Evolutionary conservation across 768 basidiomycete genomes (phyloP), one percentile per base, ranked within the genome.

Genomic region (Suillus lakei): DNA sequence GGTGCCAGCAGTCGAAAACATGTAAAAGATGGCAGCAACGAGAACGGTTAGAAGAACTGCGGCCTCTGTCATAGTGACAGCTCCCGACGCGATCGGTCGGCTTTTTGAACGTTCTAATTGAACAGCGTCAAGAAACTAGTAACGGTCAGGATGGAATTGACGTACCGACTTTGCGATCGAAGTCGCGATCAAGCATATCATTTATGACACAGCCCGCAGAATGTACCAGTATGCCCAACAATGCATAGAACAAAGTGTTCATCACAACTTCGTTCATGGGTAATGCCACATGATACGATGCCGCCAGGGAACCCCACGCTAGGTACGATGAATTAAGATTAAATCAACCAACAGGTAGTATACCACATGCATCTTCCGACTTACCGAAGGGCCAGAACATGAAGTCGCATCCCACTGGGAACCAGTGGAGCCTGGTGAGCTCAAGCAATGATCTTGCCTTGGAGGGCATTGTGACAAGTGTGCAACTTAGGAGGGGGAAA

Each of bases 171-270:
- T 81, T 82, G 26, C 81, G 83, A 69, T 87, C 86, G 69, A 85
- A 76, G 28, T 84, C 69, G 15, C 82, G 78, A 70, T 87, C 86
- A 60, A 85, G 81, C 21, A 87, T 86, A 64, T 87, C 86, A 64
- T 87, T 86, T 38, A 86, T 75, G 3, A 85, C 85, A 67, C 85
- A 86, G 1, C 85, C 86, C 2, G 85, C 84, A 61, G 82, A 76
- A 41, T 82, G 81, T 38, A 85, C 38, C 10, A 68, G 41, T 12
- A 64, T 69, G 15, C 69, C 38, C 15, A 59, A 28, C 26, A 59
- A 28, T 28, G 56, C 56, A 39, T 59, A 59, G 26, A 59, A 59
- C 36, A 59, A 41, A 39, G 38, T 59, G 38, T 28, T 59, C 10
- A 5, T 21, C 4, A 21, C 23, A 10, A 59, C 56, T 12, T 59